A percentile compares a stretch with the other conserved stretches of the same genome.
Conservation (phyloP, 169 alveolate genomes). For the Amoebophrya sp. region DNA sequence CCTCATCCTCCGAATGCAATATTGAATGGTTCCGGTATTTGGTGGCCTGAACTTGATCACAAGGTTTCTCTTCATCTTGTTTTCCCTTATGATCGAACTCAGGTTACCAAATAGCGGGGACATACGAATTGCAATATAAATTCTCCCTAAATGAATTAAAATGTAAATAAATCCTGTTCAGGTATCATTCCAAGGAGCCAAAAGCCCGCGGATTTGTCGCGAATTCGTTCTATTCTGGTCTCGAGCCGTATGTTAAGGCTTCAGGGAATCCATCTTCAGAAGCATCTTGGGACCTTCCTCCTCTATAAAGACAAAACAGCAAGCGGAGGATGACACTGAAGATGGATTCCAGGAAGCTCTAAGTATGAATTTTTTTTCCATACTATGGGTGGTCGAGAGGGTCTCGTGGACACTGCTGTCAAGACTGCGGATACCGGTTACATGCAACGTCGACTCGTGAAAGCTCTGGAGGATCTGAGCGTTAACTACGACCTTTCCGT, state of each 20-base stretch:
- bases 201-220: slow-evolving; percentile 94
- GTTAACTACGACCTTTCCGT: slow-evolving; percentile 92
- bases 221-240: slow-evolving; percentile 86
- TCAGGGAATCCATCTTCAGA: too few relatives aligned
- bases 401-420: slow-evolving; percentile 97
- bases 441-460: slow-evolving; percentile 91
- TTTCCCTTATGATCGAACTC: too few relatives aligned
- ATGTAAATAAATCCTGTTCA: too few relatives aligned
- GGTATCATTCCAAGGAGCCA: slow-evolving; percentile 76
- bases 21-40: too few relatives aligned
- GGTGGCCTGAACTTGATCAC: too few relatives aligned
- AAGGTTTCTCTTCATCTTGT: too few relatives aligned
- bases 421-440: slow-evolving; percentile 99
- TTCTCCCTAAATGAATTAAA: too few relatives aligned
- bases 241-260: neutral
- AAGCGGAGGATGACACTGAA: neutral
- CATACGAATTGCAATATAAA: too few relatives aligned
- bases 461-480: slow-evolving; percentile 92
- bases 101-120: too few relatives aligned
- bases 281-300: too few relatives aligned
- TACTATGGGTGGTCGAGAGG: slow-evolving; percentile 99
- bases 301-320: neutral
- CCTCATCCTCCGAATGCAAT: too few relatives aligned
- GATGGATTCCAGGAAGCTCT: too few relatives aligned
- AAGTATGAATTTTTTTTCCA: slow-evolving; percentile 97